These are phyloP conservation scores for Stipa capillata DNA, from an alignment of 176 grass and related monocot genomes.

Conservation along the genomic window DNA sequence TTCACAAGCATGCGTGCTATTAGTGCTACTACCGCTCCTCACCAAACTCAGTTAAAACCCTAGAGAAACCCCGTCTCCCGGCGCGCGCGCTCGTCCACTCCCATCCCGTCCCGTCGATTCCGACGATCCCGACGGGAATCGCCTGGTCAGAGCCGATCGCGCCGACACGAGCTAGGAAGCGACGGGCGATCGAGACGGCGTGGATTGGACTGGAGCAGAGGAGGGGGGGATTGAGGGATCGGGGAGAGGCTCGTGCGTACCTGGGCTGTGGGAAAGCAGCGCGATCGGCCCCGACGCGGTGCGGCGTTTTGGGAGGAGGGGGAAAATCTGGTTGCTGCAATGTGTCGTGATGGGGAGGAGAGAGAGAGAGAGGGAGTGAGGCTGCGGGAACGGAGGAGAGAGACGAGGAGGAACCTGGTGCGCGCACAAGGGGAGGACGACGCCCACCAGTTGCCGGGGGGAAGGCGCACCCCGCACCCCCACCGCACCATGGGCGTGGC, in stretches of 20 bases:
- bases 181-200: not conserved
- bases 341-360: not conserved
- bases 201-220: not conserved
- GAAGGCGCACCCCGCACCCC: conserved; percentile 10
- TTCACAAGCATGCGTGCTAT: not conserved
- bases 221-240: not conserved
- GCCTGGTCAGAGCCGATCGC: not conserved
- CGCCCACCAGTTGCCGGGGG: conserved; percentile 25
- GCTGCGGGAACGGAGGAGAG: conserved; percentile 2
- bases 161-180: not conserved
- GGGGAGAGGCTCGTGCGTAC: not conserved
- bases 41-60: conserved; percentile 27
- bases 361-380: too few species aligned
- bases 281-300: not conserved
- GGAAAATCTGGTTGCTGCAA: not conserved
- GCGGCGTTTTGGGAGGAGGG: not conserved
- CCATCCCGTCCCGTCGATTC: not conserved
- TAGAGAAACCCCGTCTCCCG: not conserved
- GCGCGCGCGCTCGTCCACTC: not conserved
- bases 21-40: not conserved
- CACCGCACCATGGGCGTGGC: conserved; percentile 20
- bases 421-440: conserved; percentile 21
- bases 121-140: not conserved
- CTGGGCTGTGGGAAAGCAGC: conserved; percentile 9
- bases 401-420: conserved; percentile 20